phyloP scores from a whole-genome alignment of 495 filamentous ascomycete genomes.

The Pseudoneurospora amorphoporcata region DNA sequence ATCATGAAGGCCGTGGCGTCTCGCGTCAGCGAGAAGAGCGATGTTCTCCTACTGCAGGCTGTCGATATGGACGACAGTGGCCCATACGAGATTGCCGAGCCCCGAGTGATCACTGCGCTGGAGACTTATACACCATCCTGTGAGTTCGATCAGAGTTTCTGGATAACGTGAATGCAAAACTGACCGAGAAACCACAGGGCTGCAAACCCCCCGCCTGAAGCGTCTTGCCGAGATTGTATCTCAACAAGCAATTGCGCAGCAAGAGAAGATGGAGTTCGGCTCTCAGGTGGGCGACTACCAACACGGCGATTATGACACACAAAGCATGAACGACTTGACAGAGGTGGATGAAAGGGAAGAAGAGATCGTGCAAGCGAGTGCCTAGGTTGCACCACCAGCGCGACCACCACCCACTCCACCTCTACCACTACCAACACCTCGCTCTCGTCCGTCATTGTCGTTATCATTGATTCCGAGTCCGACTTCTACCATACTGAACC shows the following conservation, averaged over 20 bases:
- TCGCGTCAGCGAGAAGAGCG: constrained; percentile 94
- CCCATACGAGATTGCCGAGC: constrained; percentile 98
- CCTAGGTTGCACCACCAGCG: constrained; percentile 17
- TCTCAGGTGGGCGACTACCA: constrained; percentile 26
- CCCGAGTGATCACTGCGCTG: constrained; percentile 85
- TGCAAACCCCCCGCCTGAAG: constrained; percentile 91
- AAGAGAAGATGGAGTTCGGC: constrained; percentile 63
- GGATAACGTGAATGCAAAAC: constrained; percentile 1
- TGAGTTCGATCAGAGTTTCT: constrained; percentile 34
- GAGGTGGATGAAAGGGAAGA: constrained; percentile 32
- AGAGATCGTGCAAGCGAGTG: constrained; percentile 17
- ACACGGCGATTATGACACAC: constrained; percentile 27
- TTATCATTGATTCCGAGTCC: constrained; percentile 2
- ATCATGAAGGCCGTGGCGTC: constrained; percentile 99
- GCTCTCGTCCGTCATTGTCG: background rate
- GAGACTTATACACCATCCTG: constrained; percentile 97
- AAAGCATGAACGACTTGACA: constrained; percentile 24
- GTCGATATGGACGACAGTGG: constrained; percentile 99
- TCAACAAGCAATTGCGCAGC: constrained; percentile 86
- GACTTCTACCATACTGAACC: constrained; percentile 8
- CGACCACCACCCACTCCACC: background rate
- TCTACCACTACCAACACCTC: background rate
- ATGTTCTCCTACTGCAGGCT: constrained; percentile 81
- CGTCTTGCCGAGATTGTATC: constrained; percentile 95
- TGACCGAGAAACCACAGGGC: constrained; percentile 42